Evolutionary conservation across 371 early-diverging fungal species (phyloP).

Genomic region (Blakeslea trispora): DNA sequence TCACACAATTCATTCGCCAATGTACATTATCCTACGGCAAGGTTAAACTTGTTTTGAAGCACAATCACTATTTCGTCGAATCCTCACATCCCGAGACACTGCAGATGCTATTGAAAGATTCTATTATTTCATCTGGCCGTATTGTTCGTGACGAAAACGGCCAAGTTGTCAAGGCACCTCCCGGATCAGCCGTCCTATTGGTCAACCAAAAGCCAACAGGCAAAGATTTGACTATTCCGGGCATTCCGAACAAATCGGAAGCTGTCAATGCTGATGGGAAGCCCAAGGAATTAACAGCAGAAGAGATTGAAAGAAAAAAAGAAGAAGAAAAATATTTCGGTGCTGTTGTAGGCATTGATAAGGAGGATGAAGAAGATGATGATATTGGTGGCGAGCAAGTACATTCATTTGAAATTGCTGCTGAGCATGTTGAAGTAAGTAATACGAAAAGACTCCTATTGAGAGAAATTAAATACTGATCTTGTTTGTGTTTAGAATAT

Average conservation of each 20-base stretch:
- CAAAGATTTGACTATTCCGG: constrained; percentile 64
- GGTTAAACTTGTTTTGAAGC: constrained; percentile 96
- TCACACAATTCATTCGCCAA: constrained; percentile 86
- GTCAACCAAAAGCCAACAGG: constrained; percentile 54
- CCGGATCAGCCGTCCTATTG: constrained; percentile 29
- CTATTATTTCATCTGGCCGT: constrained; percentile 73
- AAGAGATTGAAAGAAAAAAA: constrained; percentile 36
- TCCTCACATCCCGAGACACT: constrained; percentile 86
- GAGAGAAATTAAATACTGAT: no score
- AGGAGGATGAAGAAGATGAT: constrained; percentile 70
- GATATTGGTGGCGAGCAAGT: constrained; percentile 72
- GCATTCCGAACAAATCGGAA: constrained; percentile 47
- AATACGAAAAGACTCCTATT: not conserved
- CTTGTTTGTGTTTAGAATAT: constrained; percentile 54
- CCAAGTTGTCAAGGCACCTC: constrained; percentile 35
- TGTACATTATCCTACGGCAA: constrained; percentile 97
- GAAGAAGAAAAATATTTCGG: constrained; percentile 60
- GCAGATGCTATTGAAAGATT: constrained; percentile 84
- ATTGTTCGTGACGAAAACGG: constrained; percentile 55
- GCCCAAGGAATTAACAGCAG: constrained; percentile 20
- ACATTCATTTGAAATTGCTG: constrained; percentile 88
- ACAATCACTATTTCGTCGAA: constrained; percentile 95
- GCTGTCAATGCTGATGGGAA: constrained; percentile 25
- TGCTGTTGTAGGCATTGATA: constrained; percentile 60
- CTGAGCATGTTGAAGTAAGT: constrained; percentile 75